Evolutionary conservation across 1,284 basidiomycete species (phyloP), one percentile per base, ranked within the genome.

Genomic region (Puccinia triticina): DNA sequence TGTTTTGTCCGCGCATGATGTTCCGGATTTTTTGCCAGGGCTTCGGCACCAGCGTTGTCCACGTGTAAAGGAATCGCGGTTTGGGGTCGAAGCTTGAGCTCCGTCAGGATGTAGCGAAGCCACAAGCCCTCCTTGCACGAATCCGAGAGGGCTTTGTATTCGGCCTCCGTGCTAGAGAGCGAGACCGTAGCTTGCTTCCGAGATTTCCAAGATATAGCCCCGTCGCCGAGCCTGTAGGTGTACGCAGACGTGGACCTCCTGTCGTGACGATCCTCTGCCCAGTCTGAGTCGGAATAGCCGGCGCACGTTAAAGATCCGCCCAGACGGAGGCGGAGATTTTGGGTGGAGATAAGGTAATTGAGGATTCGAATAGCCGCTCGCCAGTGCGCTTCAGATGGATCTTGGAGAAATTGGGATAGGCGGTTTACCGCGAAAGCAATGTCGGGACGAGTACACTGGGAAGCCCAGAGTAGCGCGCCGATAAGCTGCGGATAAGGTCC

Each of bases 241-340:
- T 69, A 26, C 8, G n/a, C 66, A 5, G 66, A 34, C 10, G 66
- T 69, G 5, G 66, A 69, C 4, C 66, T 4, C 18, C 66, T 4
- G 29, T 57, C 55, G 8, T n/a, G 7, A 8, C 32, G 21, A 43
- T 69, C 66, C 21, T 69, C 66, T 21, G 66, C 66, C 66, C 66
- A 69, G n/a, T 69, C 32, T 8, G 66, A 69, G 40, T 69, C 66
- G 32, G 66, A 10, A 23, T 10, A 69, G n/a, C 66, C 66, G 18
- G 66, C 8, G 32, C 8, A 12, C 5, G 66, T 34, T 4, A 43
- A n/a, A 69, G 29, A 32, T 5, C 66, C 66, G 23, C 66, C 66
- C 11, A 69, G 66, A 5, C 32, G 23, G 29, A 69, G 66, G 5
- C 8, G 3, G 32, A 69, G 66, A 29, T 69, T 7, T 11, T 32